Evolutionary conservation across 2,329 filamentous ascomycete species (phyloP).

Genomic region (Bipolaris bicolor): DNA sequence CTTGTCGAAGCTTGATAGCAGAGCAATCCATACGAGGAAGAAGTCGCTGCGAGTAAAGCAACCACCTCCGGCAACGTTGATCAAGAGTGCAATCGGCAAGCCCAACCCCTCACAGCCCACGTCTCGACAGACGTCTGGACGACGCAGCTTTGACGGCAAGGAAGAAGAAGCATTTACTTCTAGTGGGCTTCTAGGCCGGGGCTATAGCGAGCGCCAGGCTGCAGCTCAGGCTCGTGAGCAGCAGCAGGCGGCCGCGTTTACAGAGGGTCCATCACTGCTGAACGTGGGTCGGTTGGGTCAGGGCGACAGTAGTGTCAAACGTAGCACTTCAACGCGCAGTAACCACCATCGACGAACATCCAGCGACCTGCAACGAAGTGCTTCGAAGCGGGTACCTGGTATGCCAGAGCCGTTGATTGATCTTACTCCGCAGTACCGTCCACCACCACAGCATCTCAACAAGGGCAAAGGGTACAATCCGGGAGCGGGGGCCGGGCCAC

Average conservation of each 20-base stretch:
- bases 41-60: constrained; percentile 47
- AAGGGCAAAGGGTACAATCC: constrained; percentile 59
- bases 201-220: constrained; percentile 56
- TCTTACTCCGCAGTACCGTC: constrained; percentile 68
- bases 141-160: constrained; percentile 30
- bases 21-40: constrained; percentile 44
- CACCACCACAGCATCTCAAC: constrained; percentile 65
- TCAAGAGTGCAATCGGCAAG: constrained; percentile 24
- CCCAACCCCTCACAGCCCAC: constrained; percentile 24
- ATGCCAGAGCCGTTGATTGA: constrained; percentile 70
- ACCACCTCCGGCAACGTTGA: constrained; percentile 45
- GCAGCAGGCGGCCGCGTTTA: constrained; percentile 56
- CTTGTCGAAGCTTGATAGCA: constrained; percentile 32
- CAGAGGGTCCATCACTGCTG: constrained; percentile 63
- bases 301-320: constrained; percentile 35
- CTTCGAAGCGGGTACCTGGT: constrained; percentile 50
- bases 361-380: constrained; percentile 53
- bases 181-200: constrained; percentile 56
- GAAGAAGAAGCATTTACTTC: constrained; percentile 54
- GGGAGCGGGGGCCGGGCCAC: constrained; percentile 47
- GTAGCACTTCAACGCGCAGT: constrained; percentile 42
- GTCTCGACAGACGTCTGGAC: constrained; percentile 28
- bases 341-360: constrained; percentile 41
- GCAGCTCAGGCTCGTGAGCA: constrained; percentile 48
- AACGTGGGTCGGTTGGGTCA: constrained; percentile 47